These are phyloP conservation scores for Acanthamoeba royreba DNA, from an alignment of 208 protist species.

Conservation along the genomic window DNA sequence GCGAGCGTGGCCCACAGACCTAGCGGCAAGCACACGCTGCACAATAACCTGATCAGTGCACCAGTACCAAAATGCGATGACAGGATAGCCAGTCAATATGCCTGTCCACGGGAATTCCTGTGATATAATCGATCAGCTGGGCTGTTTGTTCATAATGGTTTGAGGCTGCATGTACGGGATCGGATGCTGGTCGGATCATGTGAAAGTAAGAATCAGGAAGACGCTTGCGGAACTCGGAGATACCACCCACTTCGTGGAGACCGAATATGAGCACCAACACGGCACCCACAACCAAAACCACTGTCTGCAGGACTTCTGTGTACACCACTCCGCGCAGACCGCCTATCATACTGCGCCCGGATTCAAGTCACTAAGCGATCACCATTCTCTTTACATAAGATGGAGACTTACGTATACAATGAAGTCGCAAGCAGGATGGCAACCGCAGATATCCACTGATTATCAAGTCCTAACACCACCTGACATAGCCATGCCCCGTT, in stretches of 20 bases:
- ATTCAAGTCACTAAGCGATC: background rate
- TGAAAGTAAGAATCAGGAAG: slow-evolving; percentile 50
- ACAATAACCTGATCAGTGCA: slow-evolving; percentile 68
- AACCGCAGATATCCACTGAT: background rate
- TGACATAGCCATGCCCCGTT: background rate
- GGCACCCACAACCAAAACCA: slow-evolving; percentile 56
- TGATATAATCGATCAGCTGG: background rate
- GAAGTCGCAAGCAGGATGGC: slow-evolving; percentile 21
- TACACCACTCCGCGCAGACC: slow-evolving; percentile 62
- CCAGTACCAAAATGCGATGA: slow-evolving; percentile 64
- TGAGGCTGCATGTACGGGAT: background rate
- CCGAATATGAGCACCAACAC: slow-evolving; percentile 20
- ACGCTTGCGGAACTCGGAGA: background rate
- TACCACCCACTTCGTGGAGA: slow-evolving; percentile 54
- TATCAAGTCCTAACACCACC: background rate
- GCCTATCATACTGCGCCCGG: slow-evolving; percentile 16
- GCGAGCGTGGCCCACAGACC: slow-evolving; percentile 21
- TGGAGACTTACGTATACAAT: background rate
- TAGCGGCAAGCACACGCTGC: slow-evolving; percentile 60
- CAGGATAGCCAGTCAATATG: slow-evolving; percentile 37
- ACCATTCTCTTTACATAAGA: background rate
- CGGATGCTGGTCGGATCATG: slow-evolving; percentile 12
- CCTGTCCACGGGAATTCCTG: slow-evolving; percentile 60
- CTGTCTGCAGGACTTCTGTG: slow-evolving; percentile 66
- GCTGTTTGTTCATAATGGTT: background rate